Base-by-base conservation (phyloP, 2,329 filamentous ascomycete species). In the Chaetomiaceae sp. region DNA sequence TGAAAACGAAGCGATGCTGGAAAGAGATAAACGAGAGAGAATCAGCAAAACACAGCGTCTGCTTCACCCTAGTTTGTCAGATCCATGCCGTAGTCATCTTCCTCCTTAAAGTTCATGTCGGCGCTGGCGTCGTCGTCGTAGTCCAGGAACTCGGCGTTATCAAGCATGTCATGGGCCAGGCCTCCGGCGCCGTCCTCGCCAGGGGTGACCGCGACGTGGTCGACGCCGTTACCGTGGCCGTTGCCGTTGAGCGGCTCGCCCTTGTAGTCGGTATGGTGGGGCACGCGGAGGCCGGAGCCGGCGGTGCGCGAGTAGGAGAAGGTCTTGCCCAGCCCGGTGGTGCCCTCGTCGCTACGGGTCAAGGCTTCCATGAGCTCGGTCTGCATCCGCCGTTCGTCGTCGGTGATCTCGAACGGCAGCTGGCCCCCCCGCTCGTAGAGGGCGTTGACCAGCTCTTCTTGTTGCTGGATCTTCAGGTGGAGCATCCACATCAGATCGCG, bases 401-500 rank as follows among this genome's bases (percentile, higher is more conserved):
- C 93, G 2, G 83, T 88, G 55, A 86, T 74, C 59, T 89, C 83
- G 59, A 93, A 90, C 1, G 88, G 87, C 66, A 87, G 86, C 12
- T 75, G 76, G 8, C 84, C 84, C 35, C 88, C 88, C 12, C 90
- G 74, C 49, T 83, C 81, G 26, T 75, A 72, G 48, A 95, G 83
- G 42, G 79, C 73, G 59, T 90, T 85, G 58, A 86, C 81, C 40
- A 97, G 77, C 62, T 95, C 86, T 53, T 94, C 85, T 65, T 95
- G 88, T 62, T 91, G 86, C 62, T 93, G 84, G 55, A 95, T 76
- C 69, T 95, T 95, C 61, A 87, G 76, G 62, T 95, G 83, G 49
- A 95, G 72, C 71, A 94, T 84, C 93, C 93, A 97, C 88, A 97
- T 95, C 42, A 98, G 75, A 68, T 98, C 93, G 53, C 91, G 82